Evolutionary conservation across 306 rosid genomes (phyloP), one percentile per base, ranked within the genome.

Genomic region (Castanea crenata): DNA sequence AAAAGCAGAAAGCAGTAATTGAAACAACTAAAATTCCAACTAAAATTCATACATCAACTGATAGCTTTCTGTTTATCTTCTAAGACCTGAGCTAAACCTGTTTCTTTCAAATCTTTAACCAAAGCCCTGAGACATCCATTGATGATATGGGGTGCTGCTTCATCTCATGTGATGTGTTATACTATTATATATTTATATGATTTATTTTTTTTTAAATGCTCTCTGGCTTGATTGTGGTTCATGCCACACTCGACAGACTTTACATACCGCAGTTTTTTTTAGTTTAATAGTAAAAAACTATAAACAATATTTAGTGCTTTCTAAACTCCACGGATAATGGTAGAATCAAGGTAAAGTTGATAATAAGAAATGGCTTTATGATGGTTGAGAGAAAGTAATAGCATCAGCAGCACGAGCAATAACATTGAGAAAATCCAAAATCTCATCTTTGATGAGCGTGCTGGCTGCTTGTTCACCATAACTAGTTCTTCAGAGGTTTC

Each of bases 101-200:
- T 72, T 32, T 78, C 89, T 23, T 89, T 83, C 61, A 81, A 29
- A 73, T 82, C 89, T 75, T 85, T 86, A 63, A 86, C 63, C 83
- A 90, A 92, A 38, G 95, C 90, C 63, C 95, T 87, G 35, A 94
- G 97, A 80, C 95, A 94, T 14, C 97, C 98, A n/a, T 94, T 92
- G 52, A 92, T 88, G 74, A 90, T 84, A 6, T 97, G 97, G 7
- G 98, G 97, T 51, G 98, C 92, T 25, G 93, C 92, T 81, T 97
- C 98, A 32, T 94, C 98, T 71, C 97, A 94, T 41, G 46, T 41
- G 46, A 41, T 8, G 11, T 41, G 46, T 41, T 41, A 41, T 7
- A 41, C 46, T 41, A 41, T 38, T 41, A 41, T 41, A 41, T 41
- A 79, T 90, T 21, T n/a, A n/a, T n/a, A n/a, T 21, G 23, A 21